phyloP scores from a whole-genome alignment of 176 grass and related monocot species.

The Rhynchospora pubera region DNA sequence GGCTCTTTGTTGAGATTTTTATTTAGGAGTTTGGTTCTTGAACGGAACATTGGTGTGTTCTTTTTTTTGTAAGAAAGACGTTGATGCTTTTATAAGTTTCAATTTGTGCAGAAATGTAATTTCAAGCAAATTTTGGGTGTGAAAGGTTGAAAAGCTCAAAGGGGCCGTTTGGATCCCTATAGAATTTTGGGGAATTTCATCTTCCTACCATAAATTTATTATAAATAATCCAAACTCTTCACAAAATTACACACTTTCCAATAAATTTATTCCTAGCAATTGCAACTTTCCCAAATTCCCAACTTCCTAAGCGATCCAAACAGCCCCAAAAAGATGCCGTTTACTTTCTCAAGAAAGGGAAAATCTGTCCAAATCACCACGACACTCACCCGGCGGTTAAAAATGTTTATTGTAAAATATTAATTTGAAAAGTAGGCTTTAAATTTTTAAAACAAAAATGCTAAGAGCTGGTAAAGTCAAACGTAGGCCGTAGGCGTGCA shows the following conservation, averaged over 20 bases:
- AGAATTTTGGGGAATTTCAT: no score
- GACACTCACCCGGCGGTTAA: background rate
- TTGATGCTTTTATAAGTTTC: background rate
- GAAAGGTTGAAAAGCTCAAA: background rate
- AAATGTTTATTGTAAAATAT: background rate
- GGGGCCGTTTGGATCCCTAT: no score
- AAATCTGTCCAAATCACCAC: background rate
- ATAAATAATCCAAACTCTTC: no score
- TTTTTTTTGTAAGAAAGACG: background rate
- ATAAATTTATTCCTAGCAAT: no score
- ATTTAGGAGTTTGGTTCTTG: no score
- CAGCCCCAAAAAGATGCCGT: background rate
- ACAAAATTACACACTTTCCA: no score
- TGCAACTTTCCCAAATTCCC: no score
- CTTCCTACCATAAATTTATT: no score
- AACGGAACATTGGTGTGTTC: background rate
- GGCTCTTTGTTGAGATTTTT: no score
- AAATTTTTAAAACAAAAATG: background rate
- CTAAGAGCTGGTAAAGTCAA: background rate
- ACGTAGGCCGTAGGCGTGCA: no score
- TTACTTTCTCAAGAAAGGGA: background rate
- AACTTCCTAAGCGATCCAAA: no score
- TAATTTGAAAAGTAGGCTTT: background rate
- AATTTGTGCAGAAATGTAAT: background rate
- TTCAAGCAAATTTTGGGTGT: background rate